phyloP scores from a whole-genome alignment of 192 early-diverging fungal genomes.

The Coemansia sp. region DNA sequence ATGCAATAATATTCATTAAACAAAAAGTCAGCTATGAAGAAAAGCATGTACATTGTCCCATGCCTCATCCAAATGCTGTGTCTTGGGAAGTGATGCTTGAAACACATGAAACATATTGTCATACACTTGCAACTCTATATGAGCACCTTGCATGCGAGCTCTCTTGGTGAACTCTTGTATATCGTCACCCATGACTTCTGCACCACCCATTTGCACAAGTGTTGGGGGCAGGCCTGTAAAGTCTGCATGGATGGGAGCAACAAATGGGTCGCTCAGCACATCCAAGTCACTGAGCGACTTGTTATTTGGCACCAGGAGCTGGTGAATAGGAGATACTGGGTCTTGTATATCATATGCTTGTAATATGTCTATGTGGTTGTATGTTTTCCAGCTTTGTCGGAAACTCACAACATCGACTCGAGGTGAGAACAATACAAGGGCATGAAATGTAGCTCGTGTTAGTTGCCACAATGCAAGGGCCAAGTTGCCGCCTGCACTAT shows the following conservation, averaged over 20 bases:
- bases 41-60: conserved; percentile 22
- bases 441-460: conserved; percentile 1
- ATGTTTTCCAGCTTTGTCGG: conserved; percentile 18
- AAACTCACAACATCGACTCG: conserved; percentile 34
- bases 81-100: conserved; percentile 13
- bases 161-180: conserved; percentile 34
- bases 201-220: conserved; percentile 36
- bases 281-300: neutral
- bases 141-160: neutral
- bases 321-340: neutral
- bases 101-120: conserved; percentile 43
- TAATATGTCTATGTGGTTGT: conserved; percentile 18
- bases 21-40: neutral
- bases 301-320: conserved; percentile 16
- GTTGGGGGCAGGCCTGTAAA: conserved; percentile 25
- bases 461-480: conserved; percentile 40
- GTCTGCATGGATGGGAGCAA: conserved; percentile 34
- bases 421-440: conserved; percentile 31
- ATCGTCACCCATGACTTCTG: conserved; percentile 46
- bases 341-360: neutral
- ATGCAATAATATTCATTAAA: neutral
- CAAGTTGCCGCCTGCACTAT: conserved; percentile 52
- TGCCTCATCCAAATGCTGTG: neutral
- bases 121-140: conserved; percentile 14
- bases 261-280: conserved; percentile 20